phyloP scores from a whole-genome alignment of 139 green algal genomes.

The Parachlorella kessleri region DNA sequence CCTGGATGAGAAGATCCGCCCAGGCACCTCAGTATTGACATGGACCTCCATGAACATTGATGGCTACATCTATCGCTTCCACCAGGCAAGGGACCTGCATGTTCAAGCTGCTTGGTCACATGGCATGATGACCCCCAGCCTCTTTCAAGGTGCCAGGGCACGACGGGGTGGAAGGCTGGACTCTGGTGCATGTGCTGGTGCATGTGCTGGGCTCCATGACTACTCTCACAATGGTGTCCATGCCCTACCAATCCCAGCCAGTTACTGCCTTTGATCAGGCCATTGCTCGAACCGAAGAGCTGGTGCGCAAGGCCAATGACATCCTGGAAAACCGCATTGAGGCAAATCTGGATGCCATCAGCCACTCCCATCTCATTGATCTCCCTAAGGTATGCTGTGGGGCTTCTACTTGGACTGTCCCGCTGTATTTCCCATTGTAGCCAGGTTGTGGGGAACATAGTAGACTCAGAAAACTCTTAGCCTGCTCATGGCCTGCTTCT shows the following conservation, averaged over 20 bases:
- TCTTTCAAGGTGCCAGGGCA: too few species aligned
- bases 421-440: too few species aligned
- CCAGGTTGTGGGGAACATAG: too few species aligned
- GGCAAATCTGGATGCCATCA: constrained; percentile 77
- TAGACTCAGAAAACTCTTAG: too few species aligned
- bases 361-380: constrained; percentile 74
- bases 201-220: neutral
- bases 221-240: neutral
- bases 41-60: constrained; percentile 95
- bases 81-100: too few species aligned
- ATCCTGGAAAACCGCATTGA: constrained; percentile 85
- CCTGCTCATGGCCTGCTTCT: too few species aligned
- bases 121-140: neutral
- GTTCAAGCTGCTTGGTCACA: neutral
- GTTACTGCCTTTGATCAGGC: too few species aligned
- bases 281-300: constrained; percentile 78
- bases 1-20: constrained; percentile 85
- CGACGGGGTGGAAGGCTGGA: too few species aligned
- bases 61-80: constrained; percentile 87
- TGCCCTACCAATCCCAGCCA: neutral
- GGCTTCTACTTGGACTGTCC: too few species aligned
- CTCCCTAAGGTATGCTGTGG: constrained; percentile 61
- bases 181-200: neutral
- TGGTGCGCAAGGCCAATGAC: constrained; percentile 87
- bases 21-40: constrained; percentile 72